Conservation (phyloP, 2,329 filamentous ascomycete genomes). For the Neoascochyta sp. region DNA sequence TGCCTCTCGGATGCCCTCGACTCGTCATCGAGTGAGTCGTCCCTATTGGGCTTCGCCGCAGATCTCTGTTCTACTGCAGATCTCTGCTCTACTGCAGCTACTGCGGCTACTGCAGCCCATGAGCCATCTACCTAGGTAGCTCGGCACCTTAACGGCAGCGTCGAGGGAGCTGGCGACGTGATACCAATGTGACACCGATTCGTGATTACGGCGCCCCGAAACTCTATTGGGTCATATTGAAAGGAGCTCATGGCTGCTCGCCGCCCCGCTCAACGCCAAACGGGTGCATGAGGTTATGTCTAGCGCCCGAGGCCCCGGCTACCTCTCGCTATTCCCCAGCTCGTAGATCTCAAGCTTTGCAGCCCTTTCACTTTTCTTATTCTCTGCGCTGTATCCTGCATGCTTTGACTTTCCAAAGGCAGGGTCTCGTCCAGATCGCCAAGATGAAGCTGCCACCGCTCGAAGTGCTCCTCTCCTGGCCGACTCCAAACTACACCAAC, state of each 20-base stretch:
- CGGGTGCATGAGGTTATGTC: slow-evolving; percentile 4
- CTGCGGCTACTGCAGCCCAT: too few species aligned
- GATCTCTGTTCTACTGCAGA: too few species aligned
- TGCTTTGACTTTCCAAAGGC: slow-evolving; percentile 2
- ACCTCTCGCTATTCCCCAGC: slow-evolving; percentile 2
- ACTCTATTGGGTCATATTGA: slow-evolving; percentile 4
- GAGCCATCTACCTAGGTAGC: too few species aligned
- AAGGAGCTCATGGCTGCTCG: slow-evolving; percentile 1
- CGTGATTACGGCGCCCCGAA: slow-evolving; percentile 3
- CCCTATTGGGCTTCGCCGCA: too few species aligned
- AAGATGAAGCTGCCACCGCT: slow-evolving; percentile 30
- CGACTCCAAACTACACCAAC: slow-evolving; percentile 40
- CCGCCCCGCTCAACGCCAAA: slow-evolving; percentile 7
- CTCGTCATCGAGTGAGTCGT: too few species aligned
- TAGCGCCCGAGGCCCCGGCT: slow-evolving; percentile 8
- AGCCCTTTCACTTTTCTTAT: too few species aligned
- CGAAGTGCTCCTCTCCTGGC: slow-evolving; percentile 37
- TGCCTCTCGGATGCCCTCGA: too few species aligned
- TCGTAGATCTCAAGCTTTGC: slow-evolving; percentile 2
- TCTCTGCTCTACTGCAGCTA: too few species aligned
- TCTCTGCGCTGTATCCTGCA: slow-evolving; percentile 7
- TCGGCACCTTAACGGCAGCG: too few species aligned
- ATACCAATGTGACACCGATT: slow-evolving; percentile 8
- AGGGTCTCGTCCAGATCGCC: slow-evolving; percentile 6
- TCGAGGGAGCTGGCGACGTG: too few species aligned